Evolutionary conservation across 192 early-diverging fungal species (phyloP).

Genomic region (Rhizophagus clarus): DNA sequence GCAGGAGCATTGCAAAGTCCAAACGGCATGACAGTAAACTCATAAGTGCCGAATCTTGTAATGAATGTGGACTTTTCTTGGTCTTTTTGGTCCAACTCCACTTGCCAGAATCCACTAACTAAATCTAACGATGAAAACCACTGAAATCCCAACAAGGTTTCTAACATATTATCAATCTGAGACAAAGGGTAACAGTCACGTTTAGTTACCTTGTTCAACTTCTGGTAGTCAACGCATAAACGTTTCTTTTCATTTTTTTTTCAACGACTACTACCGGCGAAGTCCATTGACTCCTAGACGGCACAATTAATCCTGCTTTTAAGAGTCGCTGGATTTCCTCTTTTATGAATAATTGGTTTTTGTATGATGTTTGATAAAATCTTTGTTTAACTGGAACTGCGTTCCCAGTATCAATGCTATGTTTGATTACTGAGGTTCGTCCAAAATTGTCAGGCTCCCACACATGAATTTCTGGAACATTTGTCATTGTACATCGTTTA

Average conservation of each 20-base stretch:
- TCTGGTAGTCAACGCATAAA: constrained; percentile 46
- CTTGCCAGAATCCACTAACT: constrained; percentile 33
- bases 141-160: neutral
- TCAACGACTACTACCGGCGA: constrained; percentile 44
- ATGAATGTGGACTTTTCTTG: constrained; percentile 35
- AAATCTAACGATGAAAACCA: constrained; percentile 38
- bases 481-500: too few species aligned
- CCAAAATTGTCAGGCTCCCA: neutral
- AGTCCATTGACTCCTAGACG: constrained; percentile 12
- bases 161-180: constrained; percentile 39
- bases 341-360: neutral
- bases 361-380: neutral
- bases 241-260: constrained; percentile 42
- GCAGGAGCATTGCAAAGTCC: constrained; percentile 34
- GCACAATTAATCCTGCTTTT: neutral
- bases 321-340: neutral
- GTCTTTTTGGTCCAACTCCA: neutral
- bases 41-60: constrained; percentile 12
- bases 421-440: neutral
- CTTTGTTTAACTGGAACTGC: neutral
- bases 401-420: neutral
- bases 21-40: constrained; percentile 36
- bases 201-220: constrained; percentile 43
- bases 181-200: constrained; percentile 47
- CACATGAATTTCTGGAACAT: too few species aligned